Conservation (phyloP, 2,329 filamentous ascomycete species). For the Botrytis byssoidea region DNA sequence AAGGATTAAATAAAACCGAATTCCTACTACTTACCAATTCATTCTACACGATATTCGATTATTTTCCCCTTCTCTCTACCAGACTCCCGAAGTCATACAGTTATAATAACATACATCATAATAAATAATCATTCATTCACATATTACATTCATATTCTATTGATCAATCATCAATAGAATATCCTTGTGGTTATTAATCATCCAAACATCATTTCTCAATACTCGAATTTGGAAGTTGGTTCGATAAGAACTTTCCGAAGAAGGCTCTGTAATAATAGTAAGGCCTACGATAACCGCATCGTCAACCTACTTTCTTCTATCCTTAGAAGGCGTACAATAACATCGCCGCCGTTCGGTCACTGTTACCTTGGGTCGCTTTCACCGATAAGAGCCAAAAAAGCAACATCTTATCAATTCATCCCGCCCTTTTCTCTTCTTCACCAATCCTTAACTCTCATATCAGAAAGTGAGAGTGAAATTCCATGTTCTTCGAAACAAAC, state of each 20-base stretch:
- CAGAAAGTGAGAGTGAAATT: slow-evolving; percentile 13
- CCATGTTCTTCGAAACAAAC: slow-evolving; percentile 24
- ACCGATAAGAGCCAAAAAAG: neutral
- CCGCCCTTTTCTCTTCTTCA: neutral
- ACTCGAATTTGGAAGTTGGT: neutral
- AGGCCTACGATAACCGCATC: slow-evolving; percentile 33
- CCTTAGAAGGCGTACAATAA: slow-evolving; percentile 17
- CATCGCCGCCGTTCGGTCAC: slow-evolving; percentile 12
- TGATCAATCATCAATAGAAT: slow-evolving; percentile 12
- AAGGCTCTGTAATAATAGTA: slow-evolving; percentile 1
- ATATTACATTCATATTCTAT: neutral
- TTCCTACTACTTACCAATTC: neutral
- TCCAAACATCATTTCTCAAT: neutral
- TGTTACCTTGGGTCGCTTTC: slow-evolving; percentile 9
- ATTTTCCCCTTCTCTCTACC: neutral
- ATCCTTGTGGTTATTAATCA: slow-evolving; percentile 13
- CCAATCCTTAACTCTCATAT: neutral
- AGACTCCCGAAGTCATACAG: slow-evolving; percentile 14
- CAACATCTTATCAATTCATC: slow-evolving; percentile 25
- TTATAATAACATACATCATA: slow-evolving; percentile 1
- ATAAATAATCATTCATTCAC: neutral
- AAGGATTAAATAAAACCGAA: neutral
- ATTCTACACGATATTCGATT: neutral
- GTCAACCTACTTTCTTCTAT: slow-evolving; percentile 18
- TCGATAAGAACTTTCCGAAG: neutral